Percentiles rank a stretch among this genome's conserved stretches.
These are phyloP conservation scores for Quercus cerris DNA, from an alignment of 306 rosid species.

Conservation along the genomic window DNA sequence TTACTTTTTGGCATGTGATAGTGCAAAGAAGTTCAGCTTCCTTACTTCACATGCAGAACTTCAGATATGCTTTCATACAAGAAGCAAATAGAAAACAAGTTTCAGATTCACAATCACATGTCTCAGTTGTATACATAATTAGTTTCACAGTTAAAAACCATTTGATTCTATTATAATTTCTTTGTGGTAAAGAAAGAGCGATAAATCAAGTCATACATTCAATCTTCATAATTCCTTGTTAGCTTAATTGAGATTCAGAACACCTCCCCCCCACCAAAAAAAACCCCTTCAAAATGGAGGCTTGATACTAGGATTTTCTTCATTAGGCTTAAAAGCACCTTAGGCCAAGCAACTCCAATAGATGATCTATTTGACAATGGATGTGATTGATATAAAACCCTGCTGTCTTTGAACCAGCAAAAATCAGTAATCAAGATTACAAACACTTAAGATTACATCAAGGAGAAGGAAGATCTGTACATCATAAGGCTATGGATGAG, in stretches of 20 bases:
- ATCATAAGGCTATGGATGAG: slow-evolving; percentile 20
- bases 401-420: slow-evolving; percentile 26
- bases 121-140: too few species aligned
- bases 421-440: slow-evolving; percentile 25
- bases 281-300: background rate
- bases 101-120: too few species aligned
- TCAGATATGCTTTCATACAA: too few species aligned
- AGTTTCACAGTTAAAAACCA: too few species aligned
- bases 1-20: too few species aligned
- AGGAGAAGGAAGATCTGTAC: slow-evolving; percentile 31
- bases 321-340: slow-evolving; percentile 17
- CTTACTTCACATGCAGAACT: too few species aligned
- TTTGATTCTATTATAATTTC: too few species aligned
- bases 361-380: slow-evolving; percentile 19
- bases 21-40: too few species aligned
- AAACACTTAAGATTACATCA: slow-evolving; percentile 22
- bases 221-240: background rate
- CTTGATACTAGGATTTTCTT: slow-evolving; percentile 1
- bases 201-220: too few species aligned
- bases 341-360: slow-evolving; percentile 30
- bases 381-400: slow-evolving; percentile 27
- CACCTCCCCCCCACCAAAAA: background rate
- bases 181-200: too few species aligned
- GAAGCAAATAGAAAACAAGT: too few species aligned
- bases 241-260: background rate